Base-by-base conservation (phyloP, 306 rosid genomes). In the Lathyrus sativus region DNA sequence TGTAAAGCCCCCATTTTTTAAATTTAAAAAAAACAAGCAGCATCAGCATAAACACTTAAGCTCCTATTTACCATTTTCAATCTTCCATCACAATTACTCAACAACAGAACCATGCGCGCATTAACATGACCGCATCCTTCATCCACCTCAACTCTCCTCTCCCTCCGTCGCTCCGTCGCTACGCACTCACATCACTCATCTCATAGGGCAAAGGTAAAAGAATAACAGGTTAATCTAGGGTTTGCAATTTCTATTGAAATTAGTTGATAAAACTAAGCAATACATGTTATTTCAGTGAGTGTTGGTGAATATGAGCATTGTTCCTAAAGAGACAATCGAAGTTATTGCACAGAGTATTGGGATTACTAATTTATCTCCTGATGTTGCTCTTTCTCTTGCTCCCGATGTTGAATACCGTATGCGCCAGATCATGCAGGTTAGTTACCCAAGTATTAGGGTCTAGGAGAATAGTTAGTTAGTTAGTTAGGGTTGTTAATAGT, bases 351-450 rank as follows among this genome's bases (percentile, higher is more conserved):
- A 90, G 84, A 92, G 93, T 82, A 90, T 92, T 78, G 98, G 96
- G 46, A 84, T 88, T 31, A 74, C 78, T 55, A 88, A 86, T 62
- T 77, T 93, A 80, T 79, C 91, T 39, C 80, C 88, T 2, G 96
- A 93, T 50, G 97, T 85, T 1, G 84, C 95, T 3, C 79, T 82
- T 67, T 80, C 87, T 48, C 31, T 93, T 12, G 90, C 96, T 76
- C 96, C 96, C 2, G 98, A 90, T 72, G 96, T 92, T 17, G 97
- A 90, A 78, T 93, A 88, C 76, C 91, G 93, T 2, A 85, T 93
- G 67, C 91, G 93, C 13, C 96, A 88, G 84, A 88, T 93, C 78
- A 90, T 93, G 98, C 98, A 90, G 96, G 98, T 88, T 14, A 5
- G 4, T 29, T 31, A 31, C 35, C 35, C 1, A 31, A 31, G 35